Evolutionary conservation across 2,329 filamentous ascomycete genomes (phyloP).

Genomic region (Trichoderma aggressivum): DNA sequence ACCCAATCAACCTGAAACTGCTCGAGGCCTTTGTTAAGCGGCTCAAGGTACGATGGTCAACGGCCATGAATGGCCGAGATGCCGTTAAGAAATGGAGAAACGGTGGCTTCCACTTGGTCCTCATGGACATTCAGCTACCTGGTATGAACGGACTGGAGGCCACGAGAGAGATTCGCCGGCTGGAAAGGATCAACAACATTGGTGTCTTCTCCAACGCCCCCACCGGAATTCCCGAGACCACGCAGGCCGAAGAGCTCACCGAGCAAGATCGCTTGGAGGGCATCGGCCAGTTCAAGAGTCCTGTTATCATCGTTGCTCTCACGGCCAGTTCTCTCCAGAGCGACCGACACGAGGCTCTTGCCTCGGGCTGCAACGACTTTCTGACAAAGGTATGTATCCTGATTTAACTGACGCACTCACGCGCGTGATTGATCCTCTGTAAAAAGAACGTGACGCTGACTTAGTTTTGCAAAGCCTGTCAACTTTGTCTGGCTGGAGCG

Average conservation of each 20-base stretch:
- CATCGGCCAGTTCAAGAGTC: slow-evolving; percentile 79
- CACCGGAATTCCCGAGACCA: slow-evolving; percentile 48
- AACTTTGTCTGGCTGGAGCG: slow-evolving; percentile 96
- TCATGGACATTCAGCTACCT: slow-evolving; percentile 98
- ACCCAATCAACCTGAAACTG: slow-evolving; percentile 93
- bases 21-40: slow-evolving; percentile 94
- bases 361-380: slow-evolving; percentile 97
- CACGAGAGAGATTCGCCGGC: slow-evolving; percentile 85
- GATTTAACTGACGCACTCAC: not conserved
- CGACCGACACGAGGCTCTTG: slow-evolving; percentile 89
- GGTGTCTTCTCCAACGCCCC: slow-evolving; percentile 75
- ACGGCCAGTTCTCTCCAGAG: slow-evolving; percentile 93
- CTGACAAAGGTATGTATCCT: slow-evolving; percentile 74
- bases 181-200: slow-evolving; percentile 88
- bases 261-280: slow-evolving; percentile 69
- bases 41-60: slow-evolving; percentile 93
- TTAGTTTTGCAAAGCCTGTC: slow-evolving; percentile 63
- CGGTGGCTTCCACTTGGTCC: slow-evolving; percentile 89
- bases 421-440: not conserved
- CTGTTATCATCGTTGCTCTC: slow-evolving; percentile 94
- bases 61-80: slow-evolving; percentile 92
- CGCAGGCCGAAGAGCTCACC: slow-evolving; percentile 41
- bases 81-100: slow-evolving; percentile 90
- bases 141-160: slow-evolving; percentile 95
- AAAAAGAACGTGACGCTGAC: not conserved